Evolutionary conservation across 2,329 filamentous ascomycete species (phyloP).

Genomic region (Graphilbum fragrans): DNA sequence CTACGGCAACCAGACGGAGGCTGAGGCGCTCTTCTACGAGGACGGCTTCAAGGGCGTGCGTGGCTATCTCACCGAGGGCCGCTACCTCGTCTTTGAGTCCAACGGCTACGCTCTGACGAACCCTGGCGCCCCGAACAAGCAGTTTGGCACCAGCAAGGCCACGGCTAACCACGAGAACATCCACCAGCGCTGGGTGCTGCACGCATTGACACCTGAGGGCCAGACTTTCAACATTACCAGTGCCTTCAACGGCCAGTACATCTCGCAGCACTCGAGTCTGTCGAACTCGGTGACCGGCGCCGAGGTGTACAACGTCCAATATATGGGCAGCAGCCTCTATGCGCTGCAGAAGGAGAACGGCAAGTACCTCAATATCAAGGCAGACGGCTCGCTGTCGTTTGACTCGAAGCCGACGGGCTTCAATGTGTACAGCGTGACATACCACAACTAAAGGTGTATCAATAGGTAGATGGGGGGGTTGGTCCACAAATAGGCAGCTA

Average conservation of each 20-base stretch:
- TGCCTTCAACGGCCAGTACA: conserved; percentile 12
- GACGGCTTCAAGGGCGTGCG: conserved; percentile 40
- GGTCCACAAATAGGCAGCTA: not conserved
- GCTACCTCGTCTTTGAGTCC: conserved; percentile 38
- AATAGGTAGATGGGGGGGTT: not conserved
- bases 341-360: conserved; percentile 15
- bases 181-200: conserved; percentile 36
- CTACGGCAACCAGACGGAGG: conserved; percentile 26
- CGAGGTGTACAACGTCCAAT: conserved; percentile 13
- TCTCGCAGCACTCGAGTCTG: conserved; percentile 12
- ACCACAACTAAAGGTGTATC: conserved; percentile 11
- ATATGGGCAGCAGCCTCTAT: conserved; percentile 13
- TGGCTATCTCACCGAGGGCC: conserved; percentile 40
- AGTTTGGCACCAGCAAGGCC: conserved; percentile 14
- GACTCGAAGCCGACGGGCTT: conserved; percentile 8
- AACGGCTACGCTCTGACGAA: conserved; percentile 29
- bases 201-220: conserved; percentile 20
- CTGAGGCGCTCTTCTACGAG: conserved; percentile 30
- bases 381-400: conserved; percentile 10
- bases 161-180: conserved; percentile 23
- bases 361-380: conserved; percentile 11
- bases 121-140: conserved; percentile 8
- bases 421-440: conserved; percentile 14
- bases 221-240: conserved; percentile 16
- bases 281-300: conserved; percentile 11